Evolutionary conservation across 2,329 filamentous ascomycete genomes (phyloP).

Genomic region (Didymella sp.): DNA sequence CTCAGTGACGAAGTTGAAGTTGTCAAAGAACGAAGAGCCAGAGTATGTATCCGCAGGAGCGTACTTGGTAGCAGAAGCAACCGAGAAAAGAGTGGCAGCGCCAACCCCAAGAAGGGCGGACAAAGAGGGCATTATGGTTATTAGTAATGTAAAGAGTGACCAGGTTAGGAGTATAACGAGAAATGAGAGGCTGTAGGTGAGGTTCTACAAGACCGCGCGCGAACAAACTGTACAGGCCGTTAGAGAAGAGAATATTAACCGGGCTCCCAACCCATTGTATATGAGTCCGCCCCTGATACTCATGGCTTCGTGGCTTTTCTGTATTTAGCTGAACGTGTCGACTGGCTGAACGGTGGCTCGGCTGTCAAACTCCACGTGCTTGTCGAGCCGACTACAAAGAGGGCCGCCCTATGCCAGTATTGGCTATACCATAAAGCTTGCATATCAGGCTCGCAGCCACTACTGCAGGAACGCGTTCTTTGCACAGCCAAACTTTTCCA

Average conservation of each 20-base stretch:
- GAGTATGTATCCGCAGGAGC: conserved; percentile 25
- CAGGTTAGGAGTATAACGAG: conserved; percentile 20
- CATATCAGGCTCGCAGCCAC: conserved; percentile 11
- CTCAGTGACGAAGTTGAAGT: conserved; percentile 37
- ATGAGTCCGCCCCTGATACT: conserved; percentile 15
- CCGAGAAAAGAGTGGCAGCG: conserved; percentile 32
- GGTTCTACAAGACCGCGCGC: conserved; percentile 29
- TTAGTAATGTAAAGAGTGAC: conserved; percentile 33
- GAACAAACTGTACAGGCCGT: conserved; percentile 36
- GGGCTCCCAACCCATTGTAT: conserved; percentile 16
- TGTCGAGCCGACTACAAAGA: neutral
- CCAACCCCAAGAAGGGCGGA: conserved; percentile 37
- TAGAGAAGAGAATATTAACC: conserved; percentile 17
- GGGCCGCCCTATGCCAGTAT: conserved; percentile 5
- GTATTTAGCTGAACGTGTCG: conserved; percentile 8
- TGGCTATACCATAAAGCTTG: neutral
- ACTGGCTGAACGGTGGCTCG: conserved; percentile 6
- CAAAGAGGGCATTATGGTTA: conserved; percentile 37
- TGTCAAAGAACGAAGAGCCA: conserved; percentile 34
- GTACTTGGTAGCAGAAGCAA: conserved; percentile 32
- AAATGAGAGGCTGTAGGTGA: conserved; percentile 35
- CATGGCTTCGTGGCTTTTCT: conserved; percentile 9
- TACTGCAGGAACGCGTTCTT: conserved; percentile 25
- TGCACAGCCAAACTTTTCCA: conserved; percentile 5
- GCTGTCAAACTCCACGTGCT: conserved; percentile 2